Evolutionary conservation across 202 grass and related monocot genomes (phyloP).

Genomic region (Hordeum pubiflorum): DNA sequence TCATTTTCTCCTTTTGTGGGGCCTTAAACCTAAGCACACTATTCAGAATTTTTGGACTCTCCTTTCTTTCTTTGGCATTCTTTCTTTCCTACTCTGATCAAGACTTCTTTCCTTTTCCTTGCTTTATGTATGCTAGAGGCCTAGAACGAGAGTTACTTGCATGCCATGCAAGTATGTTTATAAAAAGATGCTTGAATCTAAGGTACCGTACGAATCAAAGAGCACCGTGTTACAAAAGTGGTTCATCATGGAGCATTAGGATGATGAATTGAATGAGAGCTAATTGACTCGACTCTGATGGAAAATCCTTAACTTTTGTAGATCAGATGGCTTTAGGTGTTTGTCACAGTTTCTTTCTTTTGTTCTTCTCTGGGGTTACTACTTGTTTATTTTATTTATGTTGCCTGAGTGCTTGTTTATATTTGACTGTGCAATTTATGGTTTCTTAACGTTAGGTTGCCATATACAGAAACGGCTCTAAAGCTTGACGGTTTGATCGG

Average conservation of each 20-base stretch:
- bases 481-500: conserved; percentile 85
- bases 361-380: not conserved
- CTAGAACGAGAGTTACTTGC: conserved; percentile 5
- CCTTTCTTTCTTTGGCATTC: not conserved
- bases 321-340: not conserved
- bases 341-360: not conserved
- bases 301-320: not conserved
- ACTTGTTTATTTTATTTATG: not conserved
- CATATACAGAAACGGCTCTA: conserved; percentile 68
- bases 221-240: not conserved
- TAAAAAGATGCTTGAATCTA: not conserved
- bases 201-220: not conserved
- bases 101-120: not conserved
- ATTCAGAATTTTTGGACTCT: not conserved
- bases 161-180: not conserved
- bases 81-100: not conserved
- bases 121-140: conserved; percentile 13
- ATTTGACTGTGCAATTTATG: conserved; percentile 20
- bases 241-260: not conserved
- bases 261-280: not conserved
- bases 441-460: conserved; percentile 35
- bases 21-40: conserved; percentile 8
- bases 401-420: conserved; percentile 7
- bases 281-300: not conserved
- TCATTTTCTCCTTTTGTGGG: not conserved